Percentiles rank a stretch among this genome's conserved stretches.
Conservation (phyloP, 139 green algal genomes). For the Zygnema cylindricum region DNA sequence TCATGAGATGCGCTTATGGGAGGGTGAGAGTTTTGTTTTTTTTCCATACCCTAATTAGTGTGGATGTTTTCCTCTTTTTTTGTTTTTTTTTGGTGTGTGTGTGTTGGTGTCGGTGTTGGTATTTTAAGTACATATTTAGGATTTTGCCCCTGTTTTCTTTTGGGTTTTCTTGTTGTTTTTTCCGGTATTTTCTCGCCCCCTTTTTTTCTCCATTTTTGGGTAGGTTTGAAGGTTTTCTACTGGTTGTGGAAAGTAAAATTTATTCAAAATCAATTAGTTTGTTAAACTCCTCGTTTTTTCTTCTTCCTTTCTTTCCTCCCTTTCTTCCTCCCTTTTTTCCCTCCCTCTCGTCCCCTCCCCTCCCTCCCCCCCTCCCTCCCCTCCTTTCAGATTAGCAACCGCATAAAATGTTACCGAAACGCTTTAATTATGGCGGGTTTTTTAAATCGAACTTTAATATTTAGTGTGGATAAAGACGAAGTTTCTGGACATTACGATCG, state of each 20-base stretch:
- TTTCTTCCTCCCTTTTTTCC: not conserved
- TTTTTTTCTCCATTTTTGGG: not conserved
- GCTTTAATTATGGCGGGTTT: not conserved
- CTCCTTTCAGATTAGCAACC: slow-evolving; percentile 18
- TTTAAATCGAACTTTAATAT: slow-evolving; percentile 17
- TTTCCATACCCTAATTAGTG: too few relatives aligned
- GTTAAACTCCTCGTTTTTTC: not conserved
- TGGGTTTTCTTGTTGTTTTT: too few relatives aligned
- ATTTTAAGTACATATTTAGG: too few relatives aligned
- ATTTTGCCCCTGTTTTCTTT: too few relatives aligned
- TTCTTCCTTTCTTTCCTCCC: not conserved
- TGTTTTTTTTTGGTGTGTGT: too few relatives aligned
- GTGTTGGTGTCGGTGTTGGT: too few relatives aligned
- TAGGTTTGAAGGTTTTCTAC: too few relatives aligned
- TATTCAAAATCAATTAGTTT: not conserved
- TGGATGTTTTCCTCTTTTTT: too few relatives aligned
- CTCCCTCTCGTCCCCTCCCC: not conserved
- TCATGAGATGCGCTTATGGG: not conserved
- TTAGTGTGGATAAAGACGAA: not conserved
- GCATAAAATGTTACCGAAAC: slow-evolving; percentile 35
- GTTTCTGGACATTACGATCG: slow-evolving; percentile 13
- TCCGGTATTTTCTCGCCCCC: not conserved
- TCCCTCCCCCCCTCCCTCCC: not conserved
- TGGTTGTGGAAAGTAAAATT: not conserved
- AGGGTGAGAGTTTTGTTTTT: not conserved